Conservation (phyloP, 305 asterid genomes). For the Fraxinus xanthoxyloides region DNA sequence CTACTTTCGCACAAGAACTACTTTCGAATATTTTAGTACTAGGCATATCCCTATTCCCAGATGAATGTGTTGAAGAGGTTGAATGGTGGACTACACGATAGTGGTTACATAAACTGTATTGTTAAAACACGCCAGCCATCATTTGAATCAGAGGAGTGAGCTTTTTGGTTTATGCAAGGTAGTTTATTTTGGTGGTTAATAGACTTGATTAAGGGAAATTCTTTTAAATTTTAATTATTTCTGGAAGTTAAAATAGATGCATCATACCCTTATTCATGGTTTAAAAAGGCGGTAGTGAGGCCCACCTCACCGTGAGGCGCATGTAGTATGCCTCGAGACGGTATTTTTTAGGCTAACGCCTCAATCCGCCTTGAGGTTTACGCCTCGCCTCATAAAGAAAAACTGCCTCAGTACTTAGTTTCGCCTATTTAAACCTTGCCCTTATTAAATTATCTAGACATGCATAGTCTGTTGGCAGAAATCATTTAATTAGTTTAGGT, state of each 20-base stretch:
- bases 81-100: not conserved
- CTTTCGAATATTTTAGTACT: not conserved
- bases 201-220: not conserved
- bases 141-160: not conserved
- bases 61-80: not conserved
- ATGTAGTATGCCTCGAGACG: too few species aligned
- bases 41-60: not conserved
- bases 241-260: not conserved
- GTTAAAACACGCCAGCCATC: not conserved
- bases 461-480: not conserved
- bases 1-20: not conserved
- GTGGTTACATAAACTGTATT: not conserved
- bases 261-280: too few species aligned
- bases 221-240: not conserved
- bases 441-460: not conserved
- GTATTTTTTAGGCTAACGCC: too few species aligned
- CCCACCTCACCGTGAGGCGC: too few species aligned
- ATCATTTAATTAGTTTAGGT: not conserved
- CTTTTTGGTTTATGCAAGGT: not conserved
- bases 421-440: too few species aligned
- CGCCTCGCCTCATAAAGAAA: too few species aligned
- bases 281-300: too few species aligned
- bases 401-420: too few species aligned
- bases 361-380: too few species aligned
- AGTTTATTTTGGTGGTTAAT: not conserved